Base-by-base conservation (phyloP, 2,329 filamentous ascomycete genomes). In the Neurospora sp. region DNA sequence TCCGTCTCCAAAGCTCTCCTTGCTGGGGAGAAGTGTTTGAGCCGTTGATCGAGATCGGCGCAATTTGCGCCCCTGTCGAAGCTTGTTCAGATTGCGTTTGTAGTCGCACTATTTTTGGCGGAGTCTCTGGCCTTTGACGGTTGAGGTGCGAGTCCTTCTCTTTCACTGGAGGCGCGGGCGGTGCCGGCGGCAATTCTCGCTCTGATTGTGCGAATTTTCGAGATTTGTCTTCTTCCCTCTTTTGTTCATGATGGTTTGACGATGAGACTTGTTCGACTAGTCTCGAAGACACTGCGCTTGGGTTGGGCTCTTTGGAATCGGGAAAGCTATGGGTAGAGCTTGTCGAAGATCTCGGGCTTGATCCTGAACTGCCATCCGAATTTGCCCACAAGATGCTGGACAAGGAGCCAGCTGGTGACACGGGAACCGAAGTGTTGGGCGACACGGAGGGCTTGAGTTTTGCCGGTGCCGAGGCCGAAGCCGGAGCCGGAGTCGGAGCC, bases 311-410 rank as follows among this genome's bases (percentile, higher is more conserved):
- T 72, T 79, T 80, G 66, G 80, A 81, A 71, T 75, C 77, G 46
- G 75, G 71, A 39, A 78, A 80, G 66, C 78, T 81, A 69, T 82
- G 80, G 68, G 70, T 68, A 13, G 72, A 71, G 72, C 73, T 72
- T 40, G 70, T 72, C 19, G 82, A 83, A 3, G 81, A 82, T 70
- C 77, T 78, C 39, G 81, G 78, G 46, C 81, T 78, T 4, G 81
- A 83, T 38, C 81, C 81, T 7, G 82, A 82, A 66, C 81, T 82
- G 72, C 80, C 79, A 67, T 76, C 73, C 68, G 84, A 84, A 75
- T 88, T 88, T 23, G 86, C 85, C 11, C 85, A 87, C 42, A 88
- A 74, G 11, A 88, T 78, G 75, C 85, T 88, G 15, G 82, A 85
- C 68, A 88, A 78, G 10, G 86, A 87, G 33, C 82, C 81, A 1